These are phyloP conservation scores for Inosperma sp. DNA, from an alignment of 768 basidiomycete genomes.

Conservation along the genomic window DNA sequence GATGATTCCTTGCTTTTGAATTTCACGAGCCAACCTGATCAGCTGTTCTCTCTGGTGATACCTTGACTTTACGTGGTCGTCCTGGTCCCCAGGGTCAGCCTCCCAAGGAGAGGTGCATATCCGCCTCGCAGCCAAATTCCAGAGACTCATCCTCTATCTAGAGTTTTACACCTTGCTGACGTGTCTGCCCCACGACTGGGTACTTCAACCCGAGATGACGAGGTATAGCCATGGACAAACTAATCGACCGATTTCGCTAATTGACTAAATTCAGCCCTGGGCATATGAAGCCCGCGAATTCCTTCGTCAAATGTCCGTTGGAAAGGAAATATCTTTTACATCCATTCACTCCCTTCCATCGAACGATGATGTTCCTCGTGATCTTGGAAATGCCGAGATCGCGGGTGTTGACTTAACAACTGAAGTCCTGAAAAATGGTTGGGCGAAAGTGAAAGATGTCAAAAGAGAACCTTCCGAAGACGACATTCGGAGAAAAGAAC, in stretches of 20 bases:
- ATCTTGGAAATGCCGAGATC: constrained; percentile 73
- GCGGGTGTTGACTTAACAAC: constrained; percentile 65
- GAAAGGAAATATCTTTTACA: constrained; percentile 84
- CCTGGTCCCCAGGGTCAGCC: constrained; percentile 79
- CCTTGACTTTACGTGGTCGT: constrained; percentile 75
- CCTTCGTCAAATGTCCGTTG: constrained; percentile 77
- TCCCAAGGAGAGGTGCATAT: constrained; percentile 77
- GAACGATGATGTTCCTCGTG: constrained; percentile 72
- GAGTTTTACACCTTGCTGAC: constrained; percentile 87
- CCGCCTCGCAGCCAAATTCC: background rate
- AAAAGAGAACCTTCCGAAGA: constrained; percentile 82
- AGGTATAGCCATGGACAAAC: constrained; percentile 41
- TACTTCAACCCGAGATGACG: constrained; percentile 79
- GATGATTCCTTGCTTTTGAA: constrained; percentile 16
- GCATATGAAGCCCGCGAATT: constrained; percentile 94
- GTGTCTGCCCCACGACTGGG: constrained; percentile 82
- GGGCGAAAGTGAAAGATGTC: constrained; percentile 87
- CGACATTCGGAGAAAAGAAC: constrained; percentile 62
- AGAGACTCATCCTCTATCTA: constrained; percentile 27
- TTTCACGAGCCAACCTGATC: constrained; percentile 21
- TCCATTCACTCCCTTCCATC: constrained; percentile 76
- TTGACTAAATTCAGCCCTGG: constrained; percentile 54
- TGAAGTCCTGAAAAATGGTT: constrained; percentile 84
- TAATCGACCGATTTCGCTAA: background rate
- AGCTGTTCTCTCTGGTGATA: constrained; percentile 91